These are phyloP conservation scores for Cardamine chenopodiifolia DNA, from an alignment of 345 rosid species.

Conservation along the genomic window DNA sequence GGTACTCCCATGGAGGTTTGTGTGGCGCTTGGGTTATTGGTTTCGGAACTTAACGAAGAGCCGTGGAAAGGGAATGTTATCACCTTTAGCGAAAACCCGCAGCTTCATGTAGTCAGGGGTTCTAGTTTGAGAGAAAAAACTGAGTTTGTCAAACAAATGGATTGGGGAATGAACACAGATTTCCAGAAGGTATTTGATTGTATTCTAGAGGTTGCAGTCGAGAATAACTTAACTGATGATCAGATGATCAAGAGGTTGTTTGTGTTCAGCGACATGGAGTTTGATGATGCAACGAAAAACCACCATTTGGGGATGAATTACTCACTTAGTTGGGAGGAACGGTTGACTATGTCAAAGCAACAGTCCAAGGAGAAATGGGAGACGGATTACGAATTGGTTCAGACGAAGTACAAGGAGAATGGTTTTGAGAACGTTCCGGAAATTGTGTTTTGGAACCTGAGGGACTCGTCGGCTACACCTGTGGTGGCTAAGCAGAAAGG, in stretches of 20 bases:
- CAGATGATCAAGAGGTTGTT: slow-evolving; percentile 63
- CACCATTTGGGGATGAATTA: background rate
- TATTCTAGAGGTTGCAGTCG: slow-evolving; percentile 50
- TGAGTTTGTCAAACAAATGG: slow-evolving; percentile 42
- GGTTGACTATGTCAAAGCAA: background rate
- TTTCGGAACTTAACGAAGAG: slow-evolving; percentile 56
- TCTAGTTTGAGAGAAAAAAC: slow-evolving; percentile 45
- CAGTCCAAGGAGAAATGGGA: slow-evolving; percentile 44
- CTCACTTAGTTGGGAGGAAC: background rate
- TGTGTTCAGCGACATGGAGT: slow-evolving; percentile 75
- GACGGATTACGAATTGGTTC: slow-evolving; percentile 49
- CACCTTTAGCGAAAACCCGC: slow-evolving; percentile 51
- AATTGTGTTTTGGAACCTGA: slow-evolving; percentile 49
- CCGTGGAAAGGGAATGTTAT: slow-evolving; percentile 72
- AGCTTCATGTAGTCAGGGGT: slow-evolving; percentile 48
- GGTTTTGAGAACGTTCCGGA: slow-evolving; percentile 56
- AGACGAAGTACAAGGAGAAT: slow-evolving; percentile 49
- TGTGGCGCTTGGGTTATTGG: slow-evolving; percentile 59
- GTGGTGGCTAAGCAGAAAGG: slow-evolving; percentile 39
- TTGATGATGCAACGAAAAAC: slow-evolving; percentile 40
- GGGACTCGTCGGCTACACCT: slow-evolving; percentile 42
- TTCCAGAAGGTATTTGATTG: slow-evolving; percentile 61
- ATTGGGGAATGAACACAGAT: slow-evolving; percentile 46
- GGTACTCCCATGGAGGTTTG: slow-evolving; percentile 65
- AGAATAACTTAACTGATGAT: slow-evolving; percentile 48